Evolutionary conservation across 129 eudicot species (phyloP), one percentile per base, ranked within the genome.

Genomic region (Escallonia rubra): DNA sequence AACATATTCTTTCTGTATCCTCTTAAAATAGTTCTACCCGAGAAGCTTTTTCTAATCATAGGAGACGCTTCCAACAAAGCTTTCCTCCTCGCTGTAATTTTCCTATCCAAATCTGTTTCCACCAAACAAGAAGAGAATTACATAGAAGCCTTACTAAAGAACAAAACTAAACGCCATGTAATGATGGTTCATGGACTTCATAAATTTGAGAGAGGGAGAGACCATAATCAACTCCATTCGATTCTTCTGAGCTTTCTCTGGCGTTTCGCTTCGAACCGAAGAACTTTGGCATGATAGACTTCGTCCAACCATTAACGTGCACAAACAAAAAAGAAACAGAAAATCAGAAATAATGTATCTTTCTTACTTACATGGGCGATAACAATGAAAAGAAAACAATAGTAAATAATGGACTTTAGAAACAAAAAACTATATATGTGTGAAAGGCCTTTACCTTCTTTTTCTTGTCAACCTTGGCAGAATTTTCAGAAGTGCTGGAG

Each of bases 241-340:
- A 68, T 65, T 80, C 83, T 4, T 86, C 88, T 7, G 83, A 73
- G 55, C 40, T 65, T 14, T 57, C 78, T 72, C 78, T 59, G 9
- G 76, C 57, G 13, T 59, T 53, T 63, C 44, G 68, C 78, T 79
- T 86, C 49, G 82, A 79, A 48, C 74, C 64, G 57, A 86, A 79
- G 13, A 86, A 65, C 81, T 77, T 86, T 10, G 88, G 86, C 51
- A 82, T 67, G 39, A 71, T 70, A 9, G 81, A 76, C 81, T 85
- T 56, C 11, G 40, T 42, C 11, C 10, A 44, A 55, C 16, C 68
- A 51, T 43, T 10, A 39, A 44, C 10, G 5, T 6, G n/a, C 62
- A 61, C 51, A 34, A 34, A 4, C 46, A 34, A 43, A 46, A n/a
- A 11, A 10, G 34, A 23, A 23, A 23, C 34, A 10, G 11, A 70